A percentile compares a stretch with the other conserved stretches of the same genome.
Conservation (phyloP, 2,329 filamentous ascomycete genomes). For the Monosporascus ibericus region DNA sequence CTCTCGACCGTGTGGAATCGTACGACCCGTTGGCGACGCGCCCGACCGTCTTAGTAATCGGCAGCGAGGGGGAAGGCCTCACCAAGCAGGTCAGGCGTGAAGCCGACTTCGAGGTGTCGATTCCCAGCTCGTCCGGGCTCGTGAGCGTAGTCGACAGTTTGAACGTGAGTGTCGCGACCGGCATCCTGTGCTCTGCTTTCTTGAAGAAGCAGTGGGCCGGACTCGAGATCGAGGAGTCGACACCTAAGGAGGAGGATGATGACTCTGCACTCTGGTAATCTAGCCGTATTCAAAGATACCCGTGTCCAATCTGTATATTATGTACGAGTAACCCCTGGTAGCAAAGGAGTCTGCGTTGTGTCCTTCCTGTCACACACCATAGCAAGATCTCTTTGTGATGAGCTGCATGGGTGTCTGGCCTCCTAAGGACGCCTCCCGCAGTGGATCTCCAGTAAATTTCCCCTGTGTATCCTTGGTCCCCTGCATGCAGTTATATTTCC, state of each 20-base stretch:
- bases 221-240: slow-evolving; percentile 15
- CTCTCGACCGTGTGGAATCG: slow-evolving; percentile 42
- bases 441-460: neutral
- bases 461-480: neutral
- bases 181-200: slow-evolving; percentile 67
- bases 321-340: neutral
- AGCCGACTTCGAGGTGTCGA: slow-evolving; percentile 61
- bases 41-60: slow-evolving; percentile 76
- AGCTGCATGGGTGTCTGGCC: no score
- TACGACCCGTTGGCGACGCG: slow-evolving; percentile 47
- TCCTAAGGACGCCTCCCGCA: no score
- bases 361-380: neutral
- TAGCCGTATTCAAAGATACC: slow-evolving; percentile 2
- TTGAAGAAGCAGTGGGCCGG: slow-evolving; percentile 35
- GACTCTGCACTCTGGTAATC: slow-evolving; percentile 14
- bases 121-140: slow-evolving; percentile 49
- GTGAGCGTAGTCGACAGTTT: slow-evolving; percentile 71
- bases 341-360: neutral
- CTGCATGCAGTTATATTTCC: neutral
- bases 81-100: slow-evolving; percentile 55
- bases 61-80: slow-evolving; percentile 74
- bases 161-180: slow-evolving; percentile 87
- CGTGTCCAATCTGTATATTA: slow-evolving; percentile 4
- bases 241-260: slow-evolving; percentile 8
- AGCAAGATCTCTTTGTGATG: no score